Evolutionary conservation across 768 basidiomycete species (phyloP), one percentile per base, ranked within the genome.

Genomic region (Suillus hirtellus): DNA sequence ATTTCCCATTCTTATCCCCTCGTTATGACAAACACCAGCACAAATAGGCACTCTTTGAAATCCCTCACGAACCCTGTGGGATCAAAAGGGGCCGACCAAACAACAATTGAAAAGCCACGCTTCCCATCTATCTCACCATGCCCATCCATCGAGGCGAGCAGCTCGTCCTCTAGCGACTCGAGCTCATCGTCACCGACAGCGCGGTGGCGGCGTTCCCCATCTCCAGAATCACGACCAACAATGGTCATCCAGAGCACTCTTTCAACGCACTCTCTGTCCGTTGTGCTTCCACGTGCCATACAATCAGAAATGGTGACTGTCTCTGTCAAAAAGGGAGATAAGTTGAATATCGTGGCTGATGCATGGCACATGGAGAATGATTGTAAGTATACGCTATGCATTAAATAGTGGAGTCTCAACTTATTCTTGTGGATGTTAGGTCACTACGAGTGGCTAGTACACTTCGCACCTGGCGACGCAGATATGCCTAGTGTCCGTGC

Each of bases 271-370:
- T 79, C 74, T 4, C 72, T 87, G n/a, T 76, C 76, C 35, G 82
- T 86, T 15, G 73, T 72, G 49, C 80, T 88, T 14, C 85, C 85
- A 10, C 69, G 73, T 55, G 74, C 75, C 11, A 81, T 83, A 52
- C 73, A 79, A 66, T 80, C 84, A 15, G 86, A 88, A 69, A 88
- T 88, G 86, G 84, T 88, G 34, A 88, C 86, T 4, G 81, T 88
- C 55, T 81, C 80, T 40, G 86, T 83, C 49, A 85, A 85, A 70
- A 83, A 81, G 67, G 86, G 85, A 5, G 83, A 86, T 70, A 81
- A 79, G 67, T 71, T 88, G 60, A 78, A 80, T 61, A 79, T 88
- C 17, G 80, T 86, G 27, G 86, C 86, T 24, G 85, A 87, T 70
- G 84, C 84, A 50, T 88, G 86, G 85, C 81, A 86, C 70, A 78